Evolutionary conservation across 176 grass and related monocot species (phyloP).

Genomic region (Phoenix dactylifera): DNA sequence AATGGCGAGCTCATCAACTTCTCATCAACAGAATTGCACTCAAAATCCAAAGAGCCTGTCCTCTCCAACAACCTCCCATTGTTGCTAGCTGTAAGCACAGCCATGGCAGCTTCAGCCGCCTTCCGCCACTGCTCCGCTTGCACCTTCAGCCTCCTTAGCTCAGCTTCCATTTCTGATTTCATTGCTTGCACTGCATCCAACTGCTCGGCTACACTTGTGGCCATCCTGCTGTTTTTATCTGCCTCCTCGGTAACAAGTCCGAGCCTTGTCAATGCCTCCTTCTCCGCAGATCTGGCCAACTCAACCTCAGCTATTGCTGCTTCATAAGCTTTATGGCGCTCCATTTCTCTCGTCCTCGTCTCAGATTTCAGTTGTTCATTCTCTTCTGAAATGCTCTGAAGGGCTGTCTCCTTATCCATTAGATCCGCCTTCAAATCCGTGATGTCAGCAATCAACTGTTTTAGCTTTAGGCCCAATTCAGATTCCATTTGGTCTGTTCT

Average conservation of each 20-base stretch:
- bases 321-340: conserved; percentile 30
- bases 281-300: conserved; percentile 3
- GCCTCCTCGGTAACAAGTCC: conserved; percentile 19
- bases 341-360: conserved; percentile 7
- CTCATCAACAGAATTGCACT: conserved; percentile 26
- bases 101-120: conserved; percentile 81
- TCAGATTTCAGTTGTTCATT: conserved; percentile 24
- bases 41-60: conserved; percentile 32
- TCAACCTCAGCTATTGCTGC: conserved; percentile 24
- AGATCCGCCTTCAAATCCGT: conserved; percentile 35
- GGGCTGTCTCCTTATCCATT: conserved; percentile 32
- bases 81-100: conserved; percentile 59
- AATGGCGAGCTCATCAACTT: conserved; percentile 44
- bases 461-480: not conserved
- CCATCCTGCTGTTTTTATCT: conserved; percentile 12
- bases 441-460: not conserved
- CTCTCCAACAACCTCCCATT: conserved; percentile 70
- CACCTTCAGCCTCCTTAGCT: conserved; percentile 70
- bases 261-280: conserved; percentile 27
- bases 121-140: conserved; percentile 99
- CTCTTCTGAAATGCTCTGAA: conserved; percentile 17
- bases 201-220: not conserved
- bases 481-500: not conserved
- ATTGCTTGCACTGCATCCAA: conserved; percentile 19
- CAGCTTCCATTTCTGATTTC: conserved; percentile 59